Evolutionary conservation across 192 early-diverging fungal genomes (phyloP), one percentile per base, ranked within the genome.

Genomic region (Dissophora globulifera): DNA sequence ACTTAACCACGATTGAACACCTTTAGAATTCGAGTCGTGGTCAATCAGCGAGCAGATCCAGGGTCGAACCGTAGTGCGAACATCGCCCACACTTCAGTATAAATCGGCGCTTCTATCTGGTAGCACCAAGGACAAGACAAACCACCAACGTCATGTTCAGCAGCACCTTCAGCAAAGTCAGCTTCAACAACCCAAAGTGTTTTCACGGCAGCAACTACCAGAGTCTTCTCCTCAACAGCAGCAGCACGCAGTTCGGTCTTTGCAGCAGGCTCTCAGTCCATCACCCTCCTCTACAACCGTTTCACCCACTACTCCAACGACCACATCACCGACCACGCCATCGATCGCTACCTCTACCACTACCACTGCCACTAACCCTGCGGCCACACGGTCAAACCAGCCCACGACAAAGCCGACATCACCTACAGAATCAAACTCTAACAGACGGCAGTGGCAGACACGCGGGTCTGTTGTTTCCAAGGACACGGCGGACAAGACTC

Each of bases 1-100:
- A n/a, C n/a, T n/a, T n/a, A n/a, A n/a, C n/a, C n/a, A n/a, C n/a
- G n/a, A n/a, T n/a, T n/a, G n/a, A n/a, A n/a, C n/a, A n/a, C n/a
- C n/a, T 20, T 17, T 58, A 76, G 72, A 76, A 56, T 76, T 76
- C 31, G 72, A 76, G 32, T 31, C 64, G 2, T 76, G 72, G 72
- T 61, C 72, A 29, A 12, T 71, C 25, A 71, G 38, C 15, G 69
- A 62, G 7, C 58, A 70, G n/a, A 61, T 76, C 35, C 62, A 76
- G 23, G 72, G 62, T 31, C 72, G 64, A n/a, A n/a, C n/a, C 0
- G 51, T 62, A 22, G 45, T 59, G 16, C 41, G 64, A 23, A 15
- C 62, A 3, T 47, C 52, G 8, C 42, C 71, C 7, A 15, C 30
- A 6, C 41, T 62, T 47, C 69, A 62, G 16, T 58, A 76, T 30